These are phyloP conservation scores for Henckelia pumila DNA, from an alignment of 257 asterid species.

Conservation along the genomic window DNA sequence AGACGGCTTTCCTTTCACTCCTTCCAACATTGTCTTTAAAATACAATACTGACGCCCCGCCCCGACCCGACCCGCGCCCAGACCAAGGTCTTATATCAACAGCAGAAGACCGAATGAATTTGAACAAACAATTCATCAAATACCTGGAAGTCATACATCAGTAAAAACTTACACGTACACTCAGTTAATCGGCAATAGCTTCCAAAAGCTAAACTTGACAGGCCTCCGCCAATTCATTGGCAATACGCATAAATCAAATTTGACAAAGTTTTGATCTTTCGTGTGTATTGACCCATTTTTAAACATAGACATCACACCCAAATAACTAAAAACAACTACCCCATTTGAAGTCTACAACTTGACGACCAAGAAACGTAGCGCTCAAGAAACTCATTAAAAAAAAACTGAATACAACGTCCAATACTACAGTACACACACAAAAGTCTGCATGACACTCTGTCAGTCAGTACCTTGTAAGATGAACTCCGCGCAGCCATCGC, in stretches of 20 bases:
- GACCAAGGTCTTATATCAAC: not conserved
- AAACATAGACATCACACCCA: no score
- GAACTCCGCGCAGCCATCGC: slow-evolving; percentile 66
- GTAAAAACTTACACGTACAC: not conserved
- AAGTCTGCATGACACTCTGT: not conserved
- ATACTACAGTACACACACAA: not conserved
- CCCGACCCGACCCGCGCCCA: not conserved
- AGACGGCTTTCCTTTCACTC: slow-evolving; percentile 14
- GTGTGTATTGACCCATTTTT: not conserved
- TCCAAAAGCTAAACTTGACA: not conserved
- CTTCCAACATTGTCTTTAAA: slow-evolving; percentile 10
- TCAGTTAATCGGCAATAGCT: not conserved
- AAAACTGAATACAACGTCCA: not conserved
- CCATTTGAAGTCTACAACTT: slow-evolving; percentile 12
- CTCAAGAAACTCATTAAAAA: slow-evolving; percentile 2
- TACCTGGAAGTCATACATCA: slow-evolving; percentile 13
- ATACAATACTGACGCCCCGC: not conserved
- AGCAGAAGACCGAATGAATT: slow-evolving; percentile 9
- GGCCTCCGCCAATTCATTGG: slow-evolving; percentile 5
- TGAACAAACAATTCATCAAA: slow-evolving; percentile 32
- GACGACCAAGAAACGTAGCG: not conserved
- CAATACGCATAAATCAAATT: slow-evolving; percentile 10
- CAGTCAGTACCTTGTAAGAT: slow-evolving; percentile 49
- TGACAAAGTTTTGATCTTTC: not conserved
- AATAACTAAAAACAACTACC: not conserved